phyloP scores from a whole-genome alignment of 176 grass and related monocot genomes.

The Rhipidocladum racemiflorum region DNA sequence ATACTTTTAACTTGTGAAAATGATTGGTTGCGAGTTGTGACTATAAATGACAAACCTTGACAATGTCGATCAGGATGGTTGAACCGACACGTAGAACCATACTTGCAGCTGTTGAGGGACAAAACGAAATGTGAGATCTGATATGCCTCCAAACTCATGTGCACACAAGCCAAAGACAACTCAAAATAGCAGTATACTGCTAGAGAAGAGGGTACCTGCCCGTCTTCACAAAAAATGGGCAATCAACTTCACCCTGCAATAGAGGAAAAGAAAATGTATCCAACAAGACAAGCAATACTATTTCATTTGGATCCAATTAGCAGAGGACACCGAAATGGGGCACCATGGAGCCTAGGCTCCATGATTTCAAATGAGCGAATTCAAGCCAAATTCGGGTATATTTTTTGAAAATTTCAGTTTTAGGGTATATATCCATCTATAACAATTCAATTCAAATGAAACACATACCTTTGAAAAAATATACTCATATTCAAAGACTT shows the following conservation, averaged over 20 bases:
- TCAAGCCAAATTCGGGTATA: no score
- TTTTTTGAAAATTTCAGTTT: no score
- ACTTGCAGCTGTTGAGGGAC: slow-evolving; percentile 76
- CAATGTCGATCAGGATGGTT: slow-evolving; percentile 66
- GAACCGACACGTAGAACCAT: slow-evolving; percentile 63
- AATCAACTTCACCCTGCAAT: slow-evolving; percentile 83
- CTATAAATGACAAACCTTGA: slow-evolving; percentile 47
- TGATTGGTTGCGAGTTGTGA: slow-evolving; percentile 25
- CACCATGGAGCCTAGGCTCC: no score
- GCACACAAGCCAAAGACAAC: slow-evolving; percentile 13
- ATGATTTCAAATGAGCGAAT: no score
- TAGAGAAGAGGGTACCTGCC: slow-evolving; percentile 56
- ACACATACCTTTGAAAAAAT: no score
- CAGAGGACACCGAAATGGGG: no score
- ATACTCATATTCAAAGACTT: no score
- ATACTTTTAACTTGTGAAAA: background rate
- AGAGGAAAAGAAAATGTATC: slow-evolving; percentile 17
- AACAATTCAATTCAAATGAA: no score
- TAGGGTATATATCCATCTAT: no score
- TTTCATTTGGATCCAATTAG: slow-evolving; percentile 7
- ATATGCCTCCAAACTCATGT: slow-evolving; percentile 6
- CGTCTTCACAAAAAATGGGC: slow-evolving; percentile 93
- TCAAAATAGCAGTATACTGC: slow-evolving; percentile 11
- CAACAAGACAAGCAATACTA: slow-evolving; percentile 3
- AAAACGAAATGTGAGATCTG: slow-evolving; percentile 24